Evolutionary conservation across 2,329 filamentous ascomycete species (phyloP).

Genomic region (Cladosporium sp.): DNA sequence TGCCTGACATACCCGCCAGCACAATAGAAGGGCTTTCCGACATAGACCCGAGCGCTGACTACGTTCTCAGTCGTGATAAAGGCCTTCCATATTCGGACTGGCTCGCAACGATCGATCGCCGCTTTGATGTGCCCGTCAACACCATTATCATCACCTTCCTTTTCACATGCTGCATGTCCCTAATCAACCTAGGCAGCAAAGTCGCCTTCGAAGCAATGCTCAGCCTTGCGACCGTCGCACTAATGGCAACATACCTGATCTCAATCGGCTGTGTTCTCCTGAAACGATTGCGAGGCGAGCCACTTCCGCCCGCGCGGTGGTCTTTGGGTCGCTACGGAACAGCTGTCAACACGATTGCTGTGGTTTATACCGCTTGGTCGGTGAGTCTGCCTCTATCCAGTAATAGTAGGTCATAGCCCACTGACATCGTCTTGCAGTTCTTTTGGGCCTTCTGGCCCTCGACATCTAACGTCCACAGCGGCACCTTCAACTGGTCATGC

Average conservation of each 20-base stretch:
- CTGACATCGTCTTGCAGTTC: not conserved
- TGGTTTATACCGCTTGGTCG: constrained; percentile 19
- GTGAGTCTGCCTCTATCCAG: not conserved
- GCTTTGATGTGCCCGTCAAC: constrained; percentile 23
- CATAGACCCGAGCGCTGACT: constrained; percentile 21
- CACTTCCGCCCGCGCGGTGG: constrained; percentile 20
- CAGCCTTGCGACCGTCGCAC: constrained; percentile 32
- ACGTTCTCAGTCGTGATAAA: constrained; percentile 29
- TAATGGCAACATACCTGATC: constrained; percentile 38
- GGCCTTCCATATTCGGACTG: constrained; percentile 18
- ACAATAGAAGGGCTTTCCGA: no score
- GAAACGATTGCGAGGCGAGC: constrained; percentile 17
- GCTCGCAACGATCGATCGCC: constrained; percentile 19
- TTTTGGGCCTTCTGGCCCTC: constrained; percentile 12
- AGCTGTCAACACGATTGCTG: constrained; percentile 21
- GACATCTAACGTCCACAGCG: constrained; percentile 1
- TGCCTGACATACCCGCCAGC: constrained; percentile 34
- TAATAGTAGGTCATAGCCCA: no score
- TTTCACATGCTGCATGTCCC: constrained; percentile 20
- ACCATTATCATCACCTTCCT: constrained; percentile 19
- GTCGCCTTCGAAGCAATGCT: constrained; percentile 33
- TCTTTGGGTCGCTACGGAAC: constrained; percentile 20
- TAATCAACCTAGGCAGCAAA: constrained; percentile 24
- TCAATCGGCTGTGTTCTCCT: constrained; percentile 30
- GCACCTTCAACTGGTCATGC: constrained; percentile 6